phyloP scores from a whole-genome alignment of 2,329 filamentous ascomycete species.

The Aspergillus sp. region DNA sequence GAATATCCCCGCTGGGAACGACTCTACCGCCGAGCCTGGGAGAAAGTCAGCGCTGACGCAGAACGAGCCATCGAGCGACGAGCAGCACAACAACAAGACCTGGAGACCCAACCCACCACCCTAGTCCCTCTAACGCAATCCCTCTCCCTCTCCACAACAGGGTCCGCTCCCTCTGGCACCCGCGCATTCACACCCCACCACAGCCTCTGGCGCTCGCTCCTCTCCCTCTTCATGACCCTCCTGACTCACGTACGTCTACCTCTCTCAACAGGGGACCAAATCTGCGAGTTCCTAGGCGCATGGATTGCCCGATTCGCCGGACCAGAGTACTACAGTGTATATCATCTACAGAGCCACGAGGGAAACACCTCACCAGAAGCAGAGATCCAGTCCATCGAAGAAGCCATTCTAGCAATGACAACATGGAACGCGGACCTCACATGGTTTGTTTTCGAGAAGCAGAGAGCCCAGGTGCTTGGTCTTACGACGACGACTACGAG shows the following conservation, averaged over 20 bases:
- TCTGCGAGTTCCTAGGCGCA: conserved; percentile 38
- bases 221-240: conserved; percentile 40
- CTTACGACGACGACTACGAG: conserved; percentile 13
- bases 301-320: conserved; percentile 39
- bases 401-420: conserved; percentile 40
- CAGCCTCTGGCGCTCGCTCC: conserved; percentile 38
- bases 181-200: conserved; percentile 41
- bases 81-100: conserved; percentile 4
- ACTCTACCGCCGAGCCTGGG: conserved; percentile 41
- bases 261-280: conserved; percentile 39
- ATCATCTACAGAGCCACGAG: background rate
- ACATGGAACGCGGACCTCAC: conserved; percentile 43
- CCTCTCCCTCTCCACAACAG: conserved; percentile 17
- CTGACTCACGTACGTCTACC: conserved; percentile 41
- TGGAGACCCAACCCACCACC: background rate
- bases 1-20: conserved; percentile 56
- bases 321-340: conserved; percentile 31
- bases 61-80: conserved; percentile 36
- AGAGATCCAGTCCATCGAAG: conserved; percentile 25
- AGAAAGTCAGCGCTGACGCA: conserved; percentile 37
- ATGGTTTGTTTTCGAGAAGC: conserved; percentile 40
- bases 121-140: conserved; percentile 18
- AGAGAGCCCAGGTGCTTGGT: conserved; percentile 11
- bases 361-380: background rate
- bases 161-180: conserved; percentile 17